Conservation (phyloP, 768 basidiomycete genomes). For the Chalciporus sphaerocephalus region DNA sequence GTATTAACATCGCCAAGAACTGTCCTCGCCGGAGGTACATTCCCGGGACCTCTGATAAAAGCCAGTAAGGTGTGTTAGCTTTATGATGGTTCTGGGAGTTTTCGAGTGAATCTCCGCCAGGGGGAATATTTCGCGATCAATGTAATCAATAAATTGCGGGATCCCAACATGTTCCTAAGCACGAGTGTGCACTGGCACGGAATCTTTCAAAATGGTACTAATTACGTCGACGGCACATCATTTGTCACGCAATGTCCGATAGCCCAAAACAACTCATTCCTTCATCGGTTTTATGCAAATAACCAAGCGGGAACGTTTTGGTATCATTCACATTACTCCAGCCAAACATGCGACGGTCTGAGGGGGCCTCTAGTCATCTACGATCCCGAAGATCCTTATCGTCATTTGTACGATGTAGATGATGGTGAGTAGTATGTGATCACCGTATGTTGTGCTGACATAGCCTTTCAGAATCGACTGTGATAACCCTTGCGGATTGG, state of each 20-base stretch:
- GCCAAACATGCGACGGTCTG: constrained; percentile 38
- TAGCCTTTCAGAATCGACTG: constrained; percentile 16
- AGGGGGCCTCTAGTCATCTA: constrained; percentile 40
- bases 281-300: constrained; percentile 14
- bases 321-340: constrained; percentile 38
- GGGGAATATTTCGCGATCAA: constrained; percentile 40
- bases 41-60: constrained; percentile 44
- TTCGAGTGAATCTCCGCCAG: constrained; percentile 12
- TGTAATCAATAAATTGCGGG: constrained; percentile 42
- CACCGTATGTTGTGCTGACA: neutral
- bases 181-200: constrained; percentile 62
- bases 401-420: constrained; percentile 40
- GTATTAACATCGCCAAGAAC: constrained; percentile 9
- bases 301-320: constrained; percentile 30
- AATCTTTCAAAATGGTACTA: constrained; percentile 41
- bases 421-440: constrained; percentile 30
- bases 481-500: constrained; percentile 28
- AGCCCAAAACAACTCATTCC: constrained; percentile 22
- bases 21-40: constrained; percentile 39
- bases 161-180: constrained; percentile 44
- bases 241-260: constrained; percentile 36
- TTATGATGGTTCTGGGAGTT: neutral
- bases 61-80: constrained; percentile 28
- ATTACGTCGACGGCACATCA: constrained; percentile 43
- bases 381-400: constrained; percentile 39